These are phyloP conservation scores for Vanrija humicola DNA, from an alignment of 1,284 basidiomycete species.

Conservation along the genomic window DNA sequence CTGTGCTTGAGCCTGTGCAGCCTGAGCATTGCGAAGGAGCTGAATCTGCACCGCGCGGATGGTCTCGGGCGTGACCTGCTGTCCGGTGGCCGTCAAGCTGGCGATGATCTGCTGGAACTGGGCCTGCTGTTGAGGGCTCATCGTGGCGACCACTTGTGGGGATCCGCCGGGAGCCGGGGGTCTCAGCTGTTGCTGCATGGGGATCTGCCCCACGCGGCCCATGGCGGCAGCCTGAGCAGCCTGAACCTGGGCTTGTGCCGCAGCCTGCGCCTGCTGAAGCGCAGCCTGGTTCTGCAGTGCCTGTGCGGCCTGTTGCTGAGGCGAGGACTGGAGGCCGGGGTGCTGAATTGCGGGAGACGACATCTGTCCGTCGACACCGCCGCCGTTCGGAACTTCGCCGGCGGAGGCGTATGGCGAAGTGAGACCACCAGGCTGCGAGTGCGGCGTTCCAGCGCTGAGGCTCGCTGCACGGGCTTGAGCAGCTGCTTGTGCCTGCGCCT, in stretches of 20 bases:
- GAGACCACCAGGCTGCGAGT: slow-evolving; percentile 19
- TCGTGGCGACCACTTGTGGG: slow-evolving; percentile 16
- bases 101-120: slow-evolving; percentile 31
- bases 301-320: slow-evolving; percentile 9
- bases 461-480: slow-evolving; percentile 6
- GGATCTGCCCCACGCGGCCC: slow-evolving; percentile 18
- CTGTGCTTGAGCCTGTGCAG: slow-evolving; percentile 6
- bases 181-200: slow-evolving; percentile 21
- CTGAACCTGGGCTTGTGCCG: slow-evolving; percentile 10
- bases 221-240: slow-evolving; percentile 12
- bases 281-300: slow-evolving; percentile 7
- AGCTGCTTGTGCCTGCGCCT: slow-evolving; percentile 5
- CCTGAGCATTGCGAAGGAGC: slow-evolving; percentile 23
- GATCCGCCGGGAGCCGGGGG: slow-evolving; percentile 15
- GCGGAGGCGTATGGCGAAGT: slow-evolving; percentile 24
- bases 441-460: slow-evolving; percentile 23
- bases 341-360: slow-evolving; percentile 2
- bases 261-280: slow-evolving; percentile 20
- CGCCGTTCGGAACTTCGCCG: slow-evolving; percentile 23
- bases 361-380: not conserved
- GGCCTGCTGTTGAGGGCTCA: slow-evolving; percentile 14
- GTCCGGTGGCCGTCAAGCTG: slow-evolving; percentile 29
- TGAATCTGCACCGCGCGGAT: slow-evolving; percentile 25
- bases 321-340: slow-evolving; percentile 14
- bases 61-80: slow-evolving; percentile 32